Evolutionary conservation across 768 basidiomycete genomes (phyloP).

Genomic region (Leccinum broughii): DNA sequence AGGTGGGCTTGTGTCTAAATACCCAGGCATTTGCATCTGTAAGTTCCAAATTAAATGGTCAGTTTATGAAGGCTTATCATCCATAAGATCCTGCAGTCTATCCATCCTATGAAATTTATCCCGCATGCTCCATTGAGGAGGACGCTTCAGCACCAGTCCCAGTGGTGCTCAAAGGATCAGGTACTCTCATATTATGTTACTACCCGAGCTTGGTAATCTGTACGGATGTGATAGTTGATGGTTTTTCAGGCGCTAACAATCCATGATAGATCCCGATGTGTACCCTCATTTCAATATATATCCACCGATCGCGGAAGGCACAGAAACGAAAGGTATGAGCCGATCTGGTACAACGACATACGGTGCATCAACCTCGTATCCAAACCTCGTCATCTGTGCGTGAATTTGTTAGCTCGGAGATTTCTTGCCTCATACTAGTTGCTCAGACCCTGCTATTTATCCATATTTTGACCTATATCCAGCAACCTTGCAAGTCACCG

Average conservation of each 20-base stretch:
- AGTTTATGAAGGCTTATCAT: constrained; percentile 5
- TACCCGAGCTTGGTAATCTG: constrained; percentile 41
- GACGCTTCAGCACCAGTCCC: constrained; percentile 2
- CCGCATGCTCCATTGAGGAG: constrained; percentile 19
- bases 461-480: constrained; percentile 46
- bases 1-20: constrained; percentile 12
- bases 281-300: constrained; percentile 47
- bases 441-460: constrained; percentile 41
- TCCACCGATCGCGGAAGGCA: constrained; percentile 21
- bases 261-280: constrained; percentile 35
- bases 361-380: constrained; percentile 3
- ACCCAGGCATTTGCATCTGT: constrained; percentile 24
- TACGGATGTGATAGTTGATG: constrained; percentile 17
- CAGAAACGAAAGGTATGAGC: background rate
- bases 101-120: constrained; percentile 45
- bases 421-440: background rate
- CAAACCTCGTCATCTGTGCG: constrained; percentile 22
- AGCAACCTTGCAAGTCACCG: constrained; percentile 29
- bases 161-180: background rate
- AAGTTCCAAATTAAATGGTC: constrained; percentile 1
- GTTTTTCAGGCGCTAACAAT: constrained; percentile 8
- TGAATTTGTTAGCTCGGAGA: background rate
- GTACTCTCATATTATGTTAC: constrained; percentile 22
- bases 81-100: constrained; percentile 40
- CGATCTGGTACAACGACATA: background rate